Conservation (phyloP, 768 basidiomycete species). For the Gloeopeniophorella convolvens region DNA sequence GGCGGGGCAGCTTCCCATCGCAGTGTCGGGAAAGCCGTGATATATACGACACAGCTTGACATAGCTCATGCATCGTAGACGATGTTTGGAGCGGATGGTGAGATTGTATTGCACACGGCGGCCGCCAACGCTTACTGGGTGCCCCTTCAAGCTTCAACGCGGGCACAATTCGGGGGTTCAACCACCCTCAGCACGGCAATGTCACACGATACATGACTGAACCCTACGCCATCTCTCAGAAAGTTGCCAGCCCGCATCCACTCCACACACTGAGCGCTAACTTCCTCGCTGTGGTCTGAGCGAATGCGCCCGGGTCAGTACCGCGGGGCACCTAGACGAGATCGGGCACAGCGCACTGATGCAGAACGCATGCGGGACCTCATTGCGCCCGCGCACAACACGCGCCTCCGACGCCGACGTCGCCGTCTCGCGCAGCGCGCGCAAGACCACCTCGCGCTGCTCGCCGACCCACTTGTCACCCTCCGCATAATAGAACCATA, state of each 20-base stretch:
- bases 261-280: constrained; percentile 42
- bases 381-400: constrained; percentile 39
- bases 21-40: too few relatives aligned
- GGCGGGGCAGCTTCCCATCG: too few relatives aligned
- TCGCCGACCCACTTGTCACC: constrained; percentile 65
- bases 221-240: too few relatives aligned
- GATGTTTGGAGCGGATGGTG: too few relatives aligned
- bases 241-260: constrained; percentile 33
- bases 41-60: too few relatives aligned
- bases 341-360: constrained; percentile 46
- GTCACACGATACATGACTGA: too few relatives aligned
- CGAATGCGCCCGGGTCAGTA: background rate
- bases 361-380: constrained; percentile 68
- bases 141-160: too few relatives aligned
- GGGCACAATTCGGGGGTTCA: too few relatives aligned
- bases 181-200: too few relatives aligned
- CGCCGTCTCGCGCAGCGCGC: constrained; percentile 32
- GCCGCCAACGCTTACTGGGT: too few relatives aligned
- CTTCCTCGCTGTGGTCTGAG: constrained; percentile 44
- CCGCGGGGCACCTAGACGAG: background rate
- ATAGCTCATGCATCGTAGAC: too few relatives aligned
- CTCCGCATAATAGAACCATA: constrained; percentile 56
- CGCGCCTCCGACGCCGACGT: constrained; percentile 30
- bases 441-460: constrained; percentile 37
- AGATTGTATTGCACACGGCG: too few relatives aligned